These are phyloP conservation scores for Colletotrichum sp. DNA, from an alignment of 2,329 filamentous ascomycete genomes.

Conservation along the genomic window DNA sequence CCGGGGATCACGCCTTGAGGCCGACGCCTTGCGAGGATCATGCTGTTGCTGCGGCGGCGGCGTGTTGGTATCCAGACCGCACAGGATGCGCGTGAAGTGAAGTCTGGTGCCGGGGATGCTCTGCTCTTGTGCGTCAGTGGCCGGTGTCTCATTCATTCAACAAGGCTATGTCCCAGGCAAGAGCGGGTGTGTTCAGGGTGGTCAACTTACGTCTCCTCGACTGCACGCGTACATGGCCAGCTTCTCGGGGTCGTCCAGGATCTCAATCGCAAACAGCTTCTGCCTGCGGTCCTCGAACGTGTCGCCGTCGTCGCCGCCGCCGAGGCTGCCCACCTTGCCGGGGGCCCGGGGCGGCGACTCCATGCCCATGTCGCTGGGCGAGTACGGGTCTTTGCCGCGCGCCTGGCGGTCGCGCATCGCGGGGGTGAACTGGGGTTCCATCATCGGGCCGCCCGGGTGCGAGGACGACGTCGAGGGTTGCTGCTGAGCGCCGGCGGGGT, in stretches of 20 bases:
- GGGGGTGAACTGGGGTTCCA: conserved; percentile 44
- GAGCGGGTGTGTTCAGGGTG: too few relatives aligned
- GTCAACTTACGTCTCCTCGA: conserved; percentile 54
- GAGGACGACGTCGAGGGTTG: conserved; percentile 2
- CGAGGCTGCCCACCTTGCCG: neutral
- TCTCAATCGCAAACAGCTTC: conserved; percentile 54
- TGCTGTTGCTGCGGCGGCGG: conserved; percentile 7
- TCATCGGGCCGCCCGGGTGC: neutral
- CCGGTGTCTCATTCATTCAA: neutral
- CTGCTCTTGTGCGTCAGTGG: conserved; percentile 35
- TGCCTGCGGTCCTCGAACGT: conserved; percentile 46
- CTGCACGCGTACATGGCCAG: conserved; percentile 64
- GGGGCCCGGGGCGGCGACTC: conserved; percentile 6
- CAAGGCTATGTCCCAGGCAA: neutral
- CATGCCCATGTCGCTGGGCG: conserved; percentile 28
- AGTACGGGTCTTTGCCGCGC: conserved; percentile 61
- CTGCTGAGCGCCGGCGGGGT: conserved; percentile 2
- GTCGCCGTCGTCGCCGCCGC: conserved; percentile 33
- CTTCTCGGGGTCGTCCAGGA: conserved; percentile 62
- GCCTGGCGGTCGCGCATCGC: conserved; percentile 64
- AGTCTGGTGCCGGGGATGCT: conserved; percentile 60
- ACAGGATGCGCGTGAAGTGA: conserved; percentile 61
- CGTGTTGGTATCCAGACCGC: conserved; percentile 47
- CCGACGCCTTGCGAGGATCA: conserved; percentile 14
- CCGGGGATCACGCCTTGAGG: neutral